Evolutionary conservation across 257 asterid species (phyloP), one percentile per base, ranked within the genome.

Genomic region (Rubia yunnanensis): DNA sequence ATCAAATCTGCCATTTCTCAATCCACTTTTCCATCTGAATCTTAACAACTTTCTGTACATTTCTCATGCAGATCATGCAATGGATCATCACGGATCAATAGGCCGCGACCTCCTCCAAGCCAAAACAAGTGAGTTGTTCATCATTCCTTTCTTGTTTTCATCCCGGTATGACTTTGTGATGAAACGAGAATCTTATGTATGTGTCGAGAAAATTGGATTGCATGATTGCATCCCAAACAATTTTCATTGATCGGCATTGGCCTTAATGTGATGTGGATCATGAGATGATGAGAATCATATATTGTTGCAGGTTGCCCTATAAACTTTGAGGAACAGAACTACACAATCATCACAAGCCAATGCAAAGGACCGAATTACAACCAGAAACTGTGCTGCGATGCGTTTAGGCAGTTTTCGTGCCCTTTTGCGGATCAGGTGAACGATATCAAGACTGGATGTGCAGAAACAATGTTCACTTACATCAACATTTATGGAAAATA

Each of bases 351-450:
- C 4, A 88, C 95, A 20, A 88, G 96, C 79, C 89, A 81, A 50
- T 92, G 98, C 85, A 92, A 88, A 66, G 95, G 98, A 31, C 98
- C 98, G 0, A 78, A 88, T 8, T 92, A 86, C 87, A 28, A 77
- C 0, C 66, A 74, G 0, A 82, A 78, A 8, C 46, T 80, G 14
- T 88, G 98, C 32, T 92, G 98, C 76, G 35, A 63, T 0, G 85
- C 95, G 0, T 77, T 88, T 44, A 83, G 83, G 80, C 69, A 77
- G 67, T 62, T 92, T 34, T 70, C 83, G 8, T 92, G 96, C 79
- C 89, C 91, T 5, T 73, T 80, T 3, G 49, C 69, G 8, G 82
- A 82, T 20, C 71, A 84, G 13, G 26, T 88, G 52, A 92, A 87
- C 28, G 91, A 87, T 73, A 59, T 81, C 32, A 81, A 48, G 32